Evolutionary conservation across 164 flowering plant genomes (phyloP).

Genomic region (Kalanchoe fedtschenkoi): DNA sequence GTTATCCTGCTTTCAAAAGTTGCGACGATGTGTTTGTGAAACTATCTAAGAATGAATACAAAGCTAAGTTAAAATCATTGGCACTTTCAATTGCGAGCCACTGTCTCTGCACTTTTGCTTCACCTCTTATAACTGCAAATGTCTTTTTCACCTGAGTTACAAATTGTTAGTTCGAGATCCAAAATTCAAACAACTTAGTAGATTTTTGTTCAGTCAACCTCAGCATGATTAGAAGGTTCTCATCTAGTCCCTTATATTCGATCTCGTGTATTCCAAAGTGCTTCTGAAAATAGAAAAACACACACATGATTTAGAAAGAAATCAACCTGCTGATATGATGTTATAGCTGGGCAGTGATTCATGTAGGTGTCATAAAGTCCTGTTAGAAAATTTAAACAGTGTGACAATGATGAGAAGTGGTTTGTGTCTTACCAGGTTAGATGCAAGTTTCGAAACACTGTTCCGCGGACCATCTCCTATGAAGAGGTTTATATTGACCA

Average conservation of each 20-base stretch:
- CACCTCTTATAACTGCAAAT: not conserved
- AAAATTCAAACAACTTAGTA: not conserved
- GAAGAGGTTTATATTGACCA: no score
- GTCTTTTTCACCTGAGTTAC: not conserved
- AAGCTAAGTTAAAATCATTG: not conserved
- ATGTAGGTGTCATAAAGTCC: no score
- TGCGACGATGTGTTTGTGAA: not conserved
- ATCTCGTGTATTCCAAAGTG: no score
- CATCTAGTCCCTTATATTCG: no score
- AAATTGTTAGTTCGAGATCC: not conserved
- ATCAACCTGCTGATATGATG: no score
- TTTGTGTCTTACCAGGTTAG: no score
- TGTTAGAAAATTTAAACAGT: no score
- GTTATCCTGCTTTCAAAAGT: not conserved
- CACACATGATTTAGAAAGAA: no score
- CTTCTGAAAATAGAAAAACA: no score
- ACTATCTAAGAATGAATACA: not conserved
- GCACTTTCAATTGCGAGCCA: not conserved
- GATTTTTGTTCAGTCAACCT: not conserved
- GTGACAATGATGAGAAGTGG: no score
- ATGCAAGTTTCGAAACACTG: slow-evolving; percentile 38
- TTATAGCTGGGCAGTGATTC: no score
- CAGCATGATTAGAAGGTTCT: no score
- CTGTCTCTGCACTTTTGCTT: not conserved
- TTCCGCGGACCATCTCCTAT: slow-evolving; percentile 22